Conservation (phyloP, 2,329 filamentous ascomycete genomes). For the Ceratocystis papillata region DNA sequence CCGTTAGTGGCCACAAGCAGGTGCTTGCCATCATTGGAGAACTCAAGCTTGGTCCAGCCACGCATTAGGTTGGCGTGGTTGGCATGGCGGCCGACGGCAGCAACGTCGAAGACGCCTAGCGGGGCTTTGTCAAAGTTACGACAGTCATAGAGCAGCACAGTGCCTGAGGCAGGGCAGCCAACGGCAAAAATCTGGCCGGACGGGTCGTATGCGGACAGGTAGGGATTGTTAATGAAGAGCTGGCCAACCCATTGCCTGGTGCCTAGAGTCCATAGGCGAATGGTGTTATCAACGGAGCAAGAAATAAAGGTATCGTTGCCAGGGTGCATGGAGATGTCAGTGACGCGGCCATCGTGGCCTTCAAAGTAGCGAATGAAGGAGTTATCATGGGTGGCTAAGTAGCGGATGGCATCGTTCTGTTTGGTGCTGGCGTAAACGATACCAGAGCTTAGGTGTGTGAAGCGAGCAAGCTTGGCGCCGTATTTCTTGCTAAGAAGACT, state of each 20-base stretch:
- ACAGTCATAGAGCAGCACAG: constrained; percentile 80
- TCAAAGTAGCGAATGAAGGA: constrained; percentile 93
- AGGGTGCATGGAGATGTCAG: constrained; percentile 71
- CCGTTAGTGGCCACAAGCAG: constrained; percentile 76
- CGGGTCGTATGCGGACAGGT: constrained; percentile 81
- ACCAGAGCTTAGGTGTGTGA: constrained; percentile 82
- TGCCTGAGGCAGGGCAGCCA: constrained; percentile 67
- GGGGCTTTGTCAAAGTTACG: constrained; percentile 89
- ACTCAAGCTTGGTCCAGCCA: constrained; percentile 85
- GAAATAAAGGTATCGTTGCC: constrained; percentile 86
- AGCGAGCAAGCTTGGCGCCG: constrained; percentile 83
- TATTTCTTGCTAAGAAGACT: constrained; percentile 92
- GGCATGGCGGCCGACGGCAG: constrained; percentile 42
- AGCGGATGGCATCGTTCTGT: constrained; percentile 78
- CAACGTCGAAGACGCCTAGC: constrained; percentile 74
- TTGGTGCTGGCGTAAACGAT: constrained; percentile 96
- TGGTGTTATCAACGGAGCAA: constrained; percentile 79
- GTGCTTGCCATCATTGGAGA: constrained; percentile 89
- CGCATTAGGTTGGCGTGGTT: constrained; percentile 49
- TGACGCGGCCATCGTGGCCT: constrained; percentile 77
- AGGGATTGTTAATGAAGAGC: constrained; percentile 68
- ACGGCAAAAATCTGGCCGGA: constrained; percentile 87
- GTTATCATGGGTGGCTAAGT: constrained; percentile 87
- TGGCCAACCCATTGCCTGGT: constrained; percentile 71
- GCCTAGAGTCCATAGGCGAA: constrained; percentile 79